phyloP scores from a whole-genome alignment of 495 filamentous ascomycete species.

The Talaromyces adpressus region DNA sequence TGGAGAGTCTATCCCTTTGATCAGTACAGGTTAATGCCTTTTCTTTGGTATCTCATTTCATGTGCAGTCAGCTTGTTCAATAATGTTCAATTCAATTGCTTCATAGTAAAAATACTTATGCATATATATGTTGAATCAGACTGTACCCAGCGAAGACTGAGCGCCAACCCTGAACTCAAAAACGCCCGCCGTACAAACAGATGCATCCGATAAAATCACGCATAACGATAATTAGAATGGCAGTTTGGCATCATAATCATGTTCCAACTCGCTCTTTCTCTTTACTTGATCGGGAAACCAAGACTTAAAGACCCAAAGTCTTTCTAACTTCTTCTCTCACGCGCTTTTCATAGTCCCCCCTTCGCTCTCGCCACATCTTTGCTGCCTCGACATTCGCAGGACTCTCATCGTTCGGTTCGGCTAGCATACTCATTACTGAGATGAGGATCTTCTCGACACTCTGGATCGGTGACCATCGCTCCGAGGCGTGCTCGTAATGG shows the following conservation, averaged over 20 bases:
- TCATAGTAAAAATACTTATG: neutral
- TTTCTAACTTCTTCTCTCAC: slow-evolving; percentile 74
- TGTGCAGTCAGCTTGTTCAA: neutral
- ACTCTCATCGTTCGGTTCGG: slow-evolving; percentile 97
- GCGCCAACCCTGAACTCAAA: neutral
- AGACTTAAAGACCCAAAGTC: slow-evolving; percentile 47
- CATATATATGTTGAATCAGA: neutral
- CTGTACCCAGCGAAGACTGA: neutral
- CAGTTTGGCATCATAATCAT: neutral
- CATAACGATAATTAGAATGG: neutral
- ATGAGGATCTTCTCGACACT: slow-evolving; percentile 98
- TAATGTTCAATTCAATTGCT: neutral
- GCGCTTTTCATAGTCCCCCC: slow-evolving; percentile 76
- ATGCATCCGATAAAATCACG: neutral
- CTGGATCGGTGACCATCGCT: slow-evolving; percentile 95
- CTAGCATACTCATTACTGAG: slow-evolving; percentile 97
- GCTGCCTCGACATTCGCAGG: slow-evolving; percentile 97
- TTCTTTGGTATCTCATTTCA: neutral
- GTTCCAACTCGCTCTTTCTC: neutral
- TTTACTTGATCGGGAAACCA: neutral
- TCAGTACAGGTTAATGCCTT: neutral
- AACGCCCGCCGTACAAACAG: neutral
- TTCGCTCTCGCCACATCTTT: slow-evolving; percentile 93
- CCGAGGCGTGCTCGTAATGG: slow-evolving; percentile 94
- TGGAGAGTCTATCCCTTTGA: slow-evolving; percentile 9